Base-by-base conservation (phyloP, 2,329 filamentous ascomycete genomes). In the Penicillium sp. region DNA sequence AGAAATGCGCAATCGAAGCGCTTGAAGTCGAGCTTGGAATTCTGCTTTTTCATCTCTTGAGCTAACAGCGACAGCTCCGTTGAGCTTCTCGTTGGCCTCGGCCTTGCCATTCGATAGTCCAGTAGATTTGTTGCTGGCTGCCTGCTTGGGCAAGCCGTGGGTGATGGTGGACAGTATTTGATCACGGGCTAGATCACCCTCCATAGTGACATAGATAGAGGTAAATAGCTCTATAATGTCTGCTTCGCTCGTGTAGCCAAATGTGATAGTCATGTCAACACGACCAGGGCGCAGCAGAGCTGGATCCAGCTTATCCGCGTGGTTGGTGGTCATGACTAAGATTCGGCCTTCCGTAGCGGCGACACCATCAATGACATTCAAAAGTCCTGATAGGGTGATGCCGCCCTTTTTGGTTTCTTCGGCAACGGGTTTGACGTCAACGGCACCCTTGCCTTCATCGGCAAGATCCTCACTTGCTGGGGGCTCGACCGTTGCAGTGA, bases 301-400 rank as follows among this genome's bases (percentile, higher is more conserved):
- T 1, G 78, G 72, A 63, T 90, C 86, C 0, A 90, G 79, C 48
- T 82, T 80, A 46, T 89, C 84, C 0, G 82, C 80, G 46, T 82
- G 79, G 62, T 90, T 90, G 27, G 86, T 88, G 0, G 87, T 90
- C 86, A 90, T 90, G 67, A 90, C 82, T 16, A 90, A 79, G 24
- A 90, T 85, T 14, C 86, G 80, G 1, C 87, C 88, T 72, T 90
- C 87, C 54, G 83, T 82, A 0, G 84, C 85, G 0, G 85, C 86
- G 0, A 89, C 85, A 2, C 88, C 88, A 59, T 90, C 87, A 9
- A 90, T 81, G 8, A 86, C 83, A 56, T 90, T 90, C 24, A 90
- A 75, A 0, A 90, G 73, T 0, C 84, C 86, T 0, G 86, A 88
- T 1, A 90, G 79, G 0, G 83, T 84, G 42, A 94, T 81, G 7